These are phyloP conservation scores for Phaeomoniella chlamydospora DNA, from an alignment of 2,329 filamentous ascomycete genomes.

Conservation along the genomic window DNA sequence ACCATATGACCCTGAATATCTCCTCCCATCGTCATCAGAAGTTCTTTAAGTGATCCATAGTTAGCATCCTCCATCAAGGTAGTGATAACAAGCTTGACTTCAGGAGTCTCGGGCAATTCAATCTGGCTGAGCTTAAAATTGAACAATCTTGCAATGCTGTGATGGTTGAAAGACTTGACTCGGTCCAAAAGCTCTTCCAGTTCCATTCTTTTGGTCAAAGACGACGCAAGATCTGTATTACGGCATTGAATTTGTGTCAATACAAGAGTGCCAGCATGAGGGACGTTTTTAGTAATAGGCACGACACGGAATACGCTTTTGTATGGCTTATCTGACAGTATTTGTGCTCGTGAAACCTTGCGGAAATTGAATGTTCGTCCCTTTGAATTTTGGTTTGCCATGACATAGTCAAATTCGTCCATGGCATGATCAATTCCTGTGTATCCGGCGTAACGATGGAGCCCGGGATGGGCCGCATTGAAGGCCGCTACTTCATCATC, in stretches of 20 bases:
- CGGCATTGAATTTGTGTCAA: neutral
- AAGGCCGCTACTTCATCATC: neutral
- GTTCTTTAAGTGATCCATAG: conserved; percentile 68
- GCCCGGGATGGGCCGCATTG: neutral
- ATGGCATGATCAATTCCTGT: neutral
- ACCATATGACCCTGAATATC: conserved; percentile 56
- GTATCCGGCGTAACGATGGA: neutral
- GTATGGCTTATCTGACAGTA: neutral
- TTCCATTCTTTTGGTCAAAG: conserved; percentile 60
- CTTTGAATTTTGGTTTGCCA: conserved; percentile 44
- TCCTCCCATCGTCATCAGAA: conserved; percentile 64
- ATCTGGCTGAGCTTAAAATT: conserved; percentile 63
- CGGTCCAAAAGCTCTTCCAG: conserved; percentile 65
- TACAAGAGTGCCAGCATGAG: neutral
- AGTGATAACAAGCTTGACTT: conserved; percentile 43
- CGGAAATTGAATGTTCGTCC: conserved; percentile 55
- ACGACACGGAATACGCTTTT: neutral
- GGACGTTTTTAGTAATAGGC: neutral
- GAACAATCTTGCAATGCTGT: conserved; percentile 63
- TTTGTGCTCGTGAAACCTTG: conserved; percentile 2
- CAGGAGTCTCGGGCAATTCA: conserved; percentile 40
- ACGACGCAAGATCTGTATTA: conserved; percentile 33
- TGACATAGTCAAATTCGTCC: conserved; percentile 23
- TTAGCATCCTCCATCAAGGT: conserved; percentile 58
- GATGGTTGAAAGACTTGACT: conserved; percentile 60